These are phyloP conservation scores for Aspergillus biplanus DNA, from an alignment of 495 filamentous ascomycete species.

Conservation along the genomic window DNA sequence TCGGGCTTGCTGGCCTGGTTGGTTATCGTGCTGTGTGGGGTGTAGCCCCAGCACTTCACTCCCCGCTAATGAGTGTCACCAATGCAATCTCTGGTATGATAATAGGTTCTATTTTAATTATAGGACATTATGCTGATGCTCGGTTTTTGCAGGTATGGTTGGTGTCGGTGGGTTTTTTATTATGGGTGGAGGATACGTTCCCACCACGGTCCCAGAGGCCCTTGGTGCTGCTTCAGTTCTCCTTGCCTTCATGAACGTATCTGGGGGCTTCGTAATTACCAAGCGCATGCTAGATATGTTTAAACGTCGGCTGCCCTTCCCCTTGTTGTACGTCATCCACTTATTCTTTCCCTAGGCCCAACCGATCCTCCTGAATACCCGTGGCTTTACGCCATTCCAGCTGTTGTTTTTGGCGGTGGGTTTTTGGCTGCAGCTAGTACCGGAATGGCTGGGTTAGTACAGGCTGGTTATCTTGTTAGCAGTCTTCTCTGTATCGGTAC, in stretches of 20 bases:
- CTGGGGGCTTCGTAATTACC: slow-evolving; percentile 81
- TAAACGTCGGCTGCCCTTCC: slow-evolving; percentile 51
- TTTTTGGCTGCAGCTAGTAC: slow-evolving; percentile 75
- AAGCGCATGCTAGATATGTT: slow-evolving; percentile 95
- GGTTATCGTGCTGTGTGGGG: slow-evolving; percentile 85
- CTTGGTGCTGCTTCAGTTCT: slow-evolving; percentile 79
- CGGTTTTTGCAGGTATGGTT: slow-evolving; percentile 61
- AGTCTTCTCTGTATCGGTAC: slow-evolving; percentile 71
- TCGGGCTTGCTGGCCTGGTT: slow-evolving; percentile 75
- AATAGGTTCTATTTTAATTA: not conserved
- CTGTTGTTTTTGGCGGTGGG: slow-evolving; percentile 72
- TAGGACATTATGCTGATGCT: slow-evolving; percentile 6
- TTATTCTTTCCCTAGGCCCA: slow-evolving; percentile 48
- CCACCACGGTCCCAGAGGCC: slow-evolving; percentile 72
- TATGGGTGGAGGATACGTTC: slow-evolving; percentile 73
- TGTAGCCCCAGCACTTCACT: slow-evolving; percentile 74
- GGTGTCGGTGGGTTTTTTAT: slow-evolving; percentile 82
- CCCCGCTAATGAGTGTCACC: slow-evolving; percentile 82
- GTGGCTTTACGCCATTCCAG: slow-evolving; percentile 79
- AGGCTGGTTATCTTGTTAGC: slow-evolving; percentile 80
- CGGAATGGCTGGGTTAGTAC: slow-evolving; percentile 77
- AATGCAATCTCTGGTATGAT: slow-evolving; percentile 74
- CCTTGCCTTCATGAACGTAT: slow-evolving; percentile 79
- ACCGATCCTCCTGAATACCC: slow-evolving; percentile 83
- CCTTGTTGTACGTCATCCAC: not conserved